phyloP scores from a whole-genome alignment of 805 yeast species.

The Kazachstania viticola region DNA sequence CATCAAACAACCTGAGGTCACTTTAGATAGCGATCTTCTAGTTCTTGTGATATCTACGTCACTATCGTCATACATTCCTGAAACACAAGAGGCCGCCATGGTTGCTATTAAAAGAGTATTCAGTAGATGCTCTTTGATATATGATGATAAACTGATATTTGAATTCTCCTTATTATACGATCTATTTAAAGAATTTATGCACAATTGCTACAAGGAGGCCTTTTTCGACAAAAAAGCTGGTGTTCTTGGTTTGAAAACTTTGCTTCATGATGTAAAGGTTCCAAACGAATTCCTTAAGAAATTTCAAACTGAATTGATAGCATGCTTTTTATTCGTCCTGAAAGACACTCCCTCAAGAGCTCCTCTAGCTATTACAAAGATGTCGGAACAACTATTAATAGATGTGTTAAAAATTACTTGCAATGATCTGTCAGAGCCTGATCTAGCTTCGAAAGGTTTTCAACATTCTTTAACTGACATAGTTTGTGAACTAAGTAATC shows the following conservation, averaged over 20 bases:
- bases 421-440: slow-evolving; percentile 44
- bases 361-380: slow-evolving; percentile 63
- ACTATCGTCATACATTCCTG: slow-evolving; percentile 60
- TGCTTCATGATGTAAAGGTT: slow-evolving; percentile 55
- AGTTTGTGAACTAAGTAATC: slow-evolving; percentile 85
- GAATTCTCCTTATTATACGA: slow-evolving; percentile 66
- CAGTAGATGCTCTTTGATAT: slow-evolving; percentile 48
- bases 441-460: slow-evolving; percentile 54
- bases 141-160: slow-evolving; percentile 59
- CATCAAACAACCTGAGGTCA: slow-evolving; percentile 68
- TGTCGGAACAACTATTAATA: slow-evolving; percentile 58
- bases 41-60: slow-evolving; percentile 71
- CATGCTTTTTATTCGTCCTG: slow-evolving; percentile 80
- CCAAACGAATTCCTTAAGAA: slow-evolving; percentile 64
- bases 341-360: slow-evolving; percentile 85
- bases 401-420: slow-evolving; percentile 59
- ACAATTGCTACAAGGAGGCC: slow-evolving; percentile 81
- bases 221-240: slow-evolving; percentile 86
- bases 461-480: slow-evolving; percentile 77
- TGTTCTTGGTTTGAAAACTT: slow-evolving; percentile 64
- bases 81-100: slow-evolving; percentile 62
- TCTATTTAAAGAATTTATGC: slow-evolving; percentile 73
- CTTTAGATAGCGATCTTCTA: slow-evolving; percentile 56
- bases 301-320: slow-evolving; percentile 71
- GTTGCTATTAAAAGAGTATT: slow-evolving; percentile 52